phyloP scores from a whole-genome alignment of 2,329 filamentous ascomycete species.

The Clarireedia monteithiana region DNA sequence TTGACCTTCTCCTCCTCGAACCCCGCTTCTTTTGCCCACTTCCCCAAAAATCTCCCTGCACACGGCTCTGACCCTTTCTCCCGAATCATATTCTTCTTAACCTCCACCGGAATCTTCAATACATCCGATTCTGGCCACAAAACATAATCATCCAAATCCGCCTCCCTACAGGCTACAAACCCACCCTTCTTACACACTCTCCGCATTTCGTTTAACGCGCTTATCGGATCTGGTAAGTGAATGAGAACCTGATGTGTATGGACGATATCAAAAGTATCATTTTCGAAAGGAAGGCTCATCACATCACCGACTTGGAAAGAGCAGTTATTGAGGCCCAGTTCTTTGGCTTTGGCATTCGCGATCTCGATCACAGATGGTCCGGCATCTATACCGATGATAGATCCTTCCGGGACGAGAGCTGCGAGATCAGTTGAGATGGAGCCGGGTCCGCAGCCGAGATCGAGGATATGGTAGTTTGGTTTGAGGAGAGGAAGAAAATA shows the following conservation, averaged over 20 bases:
- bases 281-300: slow-evolving; percentile 1
- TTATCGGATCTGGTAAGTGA: not conserved
- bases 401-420: not conserved
- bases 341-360: not conserved
- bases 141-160: not conserved
- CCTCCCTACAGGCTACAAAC: slow-evolving; percentile 6
- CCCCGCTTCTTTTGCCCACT: slow-evolving; percentile 4
- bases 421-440: slow-evolving; percentile 1
- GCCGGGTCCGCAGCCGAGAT: slow-evolving; percentile 8
- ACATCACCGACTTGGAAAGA: slow-evolving; percentile 4
- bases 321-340: not conserved
- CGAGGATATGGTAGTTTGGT: not conserved
- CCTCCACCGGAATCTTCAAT: not conserved
- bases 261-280: slow-evolving; percentile 6
- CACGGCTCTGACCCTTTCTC: slow-evolving; percentile 1
- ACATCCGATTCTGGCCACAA: not conserved
- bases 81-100: not conserved
- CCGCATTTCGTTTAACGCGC: slow-evolving; percentile 1
- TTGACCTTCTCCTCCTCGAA: not conserved
- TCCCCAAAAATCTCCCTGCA: not conserved
- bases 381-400: slow-evolving; percentile 1
- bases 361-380: not conserved
- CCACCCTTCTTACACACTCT: slow-evolving; percentile 5
- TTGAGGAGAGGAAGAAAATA: slow-evolving; percentile 5
- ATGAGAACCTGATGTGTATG: slow-evolving; percentile 8